These are phyloP conservation scores for Didymella pomorum DNA, from an alignment of 2,329 filamentous ascomycete species.

Conservation along the genomic window DNA sequence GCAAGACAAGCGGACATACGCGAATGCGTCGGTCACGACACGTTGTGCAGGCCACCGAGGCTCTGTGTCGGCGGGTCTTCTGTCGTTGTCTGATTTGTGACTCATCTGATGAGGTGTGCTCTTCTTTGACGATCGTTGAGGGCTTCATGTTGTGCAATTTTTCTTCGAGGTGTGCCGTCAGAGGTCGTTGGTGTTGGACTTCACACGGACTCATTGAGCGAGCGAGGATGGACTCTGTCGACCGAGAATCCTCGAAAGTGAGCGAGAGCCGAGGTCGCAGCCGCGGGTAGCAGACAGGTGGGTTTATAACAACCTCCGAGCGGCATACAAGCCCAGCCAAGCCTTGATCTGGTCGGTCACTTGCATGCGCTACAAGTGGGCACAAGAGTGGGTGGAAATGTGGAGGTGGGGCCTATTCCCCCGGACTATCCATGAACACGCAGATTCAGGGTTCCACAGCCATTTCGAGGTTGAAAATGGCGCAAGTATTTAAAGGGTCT, in stretches of 20 bases:
- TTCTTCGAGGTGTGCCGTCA: background rate
- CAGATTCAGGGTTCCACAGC: slow-evolving; percentile 9
- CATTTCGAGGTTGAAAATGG: background rate
- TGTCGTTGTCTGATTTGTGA: slow-evolving; percentile 29
- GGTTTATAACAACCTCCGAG: slow-evolving; percentile 14
- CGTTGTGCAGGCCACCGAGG: slow-evolving; percentile 64
- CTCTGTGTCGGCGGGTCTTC: slow-evolving; percentile 52
- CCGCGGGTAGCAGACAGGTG: slow-evolving; percentile 3
- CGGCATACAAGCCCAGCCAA: slow-evolving; percentile 16
- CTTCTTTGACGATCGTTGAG: slow-evolving; percentile 6
- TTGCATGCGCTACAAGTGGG: slow-evolving; percentile 12
- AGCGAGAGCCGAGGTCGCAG: background rate
- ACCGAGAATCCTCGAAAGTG: background rate
- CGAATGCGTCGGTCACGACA: slow-evolving; percentile 58
- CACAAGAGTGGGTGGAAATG: slow-evolving; percentile 15
- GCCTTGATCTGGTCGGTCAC: slow-evolving; percentile 10
- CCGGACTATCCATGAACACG: slow-evolving; percentile 3
- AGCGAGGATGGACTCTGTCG: background rate
- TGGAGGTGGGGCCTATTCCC: slow-evolving; percentile 14
- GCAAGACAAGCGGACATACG: slow-evolving; percentile 35
- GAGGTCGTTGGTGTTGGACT: background rate
- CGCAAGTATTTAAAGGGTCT: background rate
- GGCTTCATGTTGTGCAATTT: background rate
- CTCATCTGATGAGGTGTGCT: slow-evolving; percentile 18
- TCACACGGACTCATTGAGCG: background rate